Evolutionary conservation across 352 stramenopile species (phyloP).

Genomic region (Pythium vanterpoolii): DNA sequence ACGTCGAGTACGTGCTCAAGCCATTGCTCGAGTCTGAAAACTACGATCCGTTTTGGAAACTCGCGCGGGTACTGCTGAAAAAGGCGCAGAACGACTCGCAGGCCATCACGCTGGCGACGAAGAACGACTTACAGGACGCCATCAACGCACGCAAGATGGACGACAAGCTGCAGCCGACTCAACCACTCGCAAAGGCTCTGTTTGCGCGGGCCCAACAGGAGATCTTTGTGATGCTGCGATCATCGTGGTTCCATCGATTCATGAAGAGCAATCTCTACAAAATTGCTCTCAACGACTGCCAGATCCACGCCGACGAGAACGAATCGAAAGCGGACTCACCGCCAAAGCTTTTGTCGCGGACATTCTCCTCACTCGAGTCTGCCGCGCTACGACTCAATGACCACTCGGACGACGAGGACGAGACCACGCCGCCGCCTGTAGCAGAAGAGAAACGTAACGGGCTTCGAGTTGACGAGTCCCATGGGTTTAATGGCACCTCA

Average conservation of each 20-base stretch:
- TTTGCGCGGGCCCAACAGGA: slow-evolving; percentile 75
- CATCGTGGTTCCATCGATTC: slow-evolving; percentile 81
- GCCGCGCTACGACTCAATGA: slow-evolving; percentile 8
- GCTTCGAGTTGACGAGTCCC: slow-evolving; percentile 11
- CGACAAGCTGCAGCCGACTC: slow-evolving; percentile 35
- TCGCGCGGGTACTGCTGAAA: slow-evolving; percentile 57
- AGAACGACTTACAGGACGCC: slow-evolving; percentile 57
- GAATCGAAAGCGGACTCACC: slow-evolving; percentile 65
- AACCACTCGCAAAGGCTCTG: slow-evolving; percentile 42
- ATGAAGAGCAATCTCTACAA: slow-evolving; percentile 85
- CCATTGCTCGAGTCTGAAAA: slow-evolving; percentile 49
- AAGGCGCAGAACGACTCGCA: slow-evolving; percentile 78
- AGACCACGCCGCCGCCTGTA: neutral
- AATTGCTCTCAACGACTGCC: slow-evolving; percentile 68
- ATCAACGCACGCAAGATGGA: slow-evolving; percentile 41
- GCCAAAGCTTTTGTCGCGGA: slow-evolving; percentile 57
- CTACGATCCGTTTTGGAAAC: slow-evolving; percentile 60
- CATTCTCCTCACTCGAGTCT: slow-evolving; percentile 49
- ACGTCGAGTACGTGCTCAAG: slow-evolving; percentile 86
- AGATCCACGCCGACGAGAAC: slow-evolving; percentile 55
- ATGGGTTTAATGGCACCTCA: neutral
- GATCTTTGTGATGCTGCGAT: slow-evolving; percentile 76
- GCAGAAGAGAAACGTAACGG: slow-evolving; percentile 25
- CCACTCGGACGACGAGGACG: slow-evolving; percentile 6
- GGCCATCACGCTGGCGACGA: slow-evolving; percentile 72